Evolutionary conservation across 2,329 filamentous ascomycete species (phyloP), one percentile per base, ranked within the genome.

Genomic region (Ophiognomonia clavigignenti-juglandacearum): DNA sequence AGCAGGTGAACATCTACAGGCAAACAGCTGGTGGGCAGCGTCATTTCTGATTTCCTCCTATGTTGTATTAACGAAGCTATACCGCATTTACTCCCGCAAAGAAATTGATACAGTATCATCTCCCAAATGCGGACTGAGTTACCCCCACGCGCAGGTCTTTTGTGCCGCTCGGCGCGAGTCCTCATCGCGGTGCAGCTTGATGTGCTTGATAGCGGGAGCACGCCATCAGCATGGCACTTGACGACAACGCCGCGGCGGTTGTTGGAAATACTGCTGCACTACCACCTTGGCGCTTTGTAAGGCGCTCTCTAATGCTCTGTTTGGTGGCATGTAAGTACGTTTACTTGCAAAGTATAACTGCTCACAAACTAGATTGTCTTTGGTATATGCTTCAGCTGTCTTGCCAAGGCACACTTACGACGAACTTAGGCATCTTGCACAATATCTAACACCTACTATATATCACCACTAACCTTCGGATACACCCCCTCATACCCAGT

Each of bases 171-270:
- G 24, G 37, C 29, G 37, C 34, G 20, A 45, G 20, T 51, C 34
- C 45, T 45, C 48, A 51, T 48, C 10, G 26, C 19, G 18, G 19
- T 44, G 48, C 48, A 51, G 40, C 26, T 41, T 48, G 48, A 51
- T 39, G 42, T 46, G 50, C 39, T 45, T 35, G 46, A 39, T 40
- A 46, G 39, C 39, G 11, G 14, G 38, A 52, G 50, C 50, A 52
- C 50, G 50, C 50, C 32, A 52, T 52, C 35, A 39, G 31, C 29
- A 38, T 31, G 22, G 31, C 24, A n/a, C 16, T 38, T 52, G 50
- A 52, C 50, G 50, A 52, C 46, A 52, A n/a, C n/a, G n/a, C n/a
- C n/a, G n/a, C n/a, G 27, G 42, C 39, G 39, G 31, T 39, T 16
- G 19, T 20, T 13, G 23, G n/a, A 10, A 36, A n/a, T n/a, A n/a